These are phyloP conservation scores for Sphagnum fallax DNA, from an alignment of 228 moss, liverwort and hornwort species.

Conservation along the genomic window DNA sequence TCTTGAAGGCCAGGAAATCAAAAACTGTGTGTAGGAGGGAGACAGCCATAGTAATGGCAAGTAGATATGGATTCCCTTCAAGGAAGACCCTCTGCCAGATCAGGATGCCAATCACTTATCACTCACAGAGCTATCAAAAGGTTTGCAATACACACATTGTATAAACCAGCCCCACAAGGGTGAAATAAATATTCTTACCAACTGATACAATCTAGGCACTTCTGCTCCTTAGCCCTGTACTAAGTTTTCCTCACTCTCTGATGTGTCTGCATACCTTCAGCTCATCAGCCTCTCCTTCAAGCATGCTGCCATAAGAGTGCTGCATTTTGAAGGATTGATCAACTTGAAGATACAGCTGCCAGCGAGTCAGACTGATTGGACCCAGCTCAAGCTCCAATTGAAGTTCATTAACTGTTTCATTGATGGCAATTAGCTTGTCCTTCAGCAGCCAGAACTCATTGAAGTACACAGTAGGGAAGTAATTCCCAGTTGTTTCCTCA, in stretches of 20 bases:
- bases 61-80: constrained; percentile 84
- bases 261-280: constrained; percentile 48
- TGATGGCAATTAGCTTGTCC: constrained; percentile 69
- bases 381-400: constrained; percentile 63
- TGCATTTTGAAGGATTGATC: constrained; percentile 93
- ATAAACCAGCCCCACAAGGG: not conserved
- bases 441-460: constrained; percentile 91
- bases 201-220: not conserved
- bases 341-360: constrained; percentile 87
- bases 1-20: constrained; percentile 96
- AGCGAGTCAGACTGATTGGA: constrained; percentile 77
- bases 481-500: constrained; percentile 60
- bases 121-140: not conserved
- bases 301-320: constrained; percentile 90
- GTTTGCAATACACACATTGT: not conserved
- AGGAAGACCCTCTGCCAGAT: constrained; percentile 79
- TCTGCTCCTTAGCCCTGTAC: not conserved
- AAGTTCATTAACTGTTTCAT: constrained; percentile 70
- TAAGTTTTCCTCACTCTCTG: not conserved
- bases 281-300: constrained; percentile 91
- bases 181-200: not conserved
- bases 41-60: constrained; percentile 79
- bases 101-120: not conserved
- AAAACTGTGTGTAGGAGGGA: constrained; percentile 81
- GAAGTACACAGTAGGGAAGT: constrained; percentile 79